These are phyloP conservation scores for Coemansia sp. DNA, from an alignment of 192 early-diverging fungal species.

Conservation along the genomic window DNA sequence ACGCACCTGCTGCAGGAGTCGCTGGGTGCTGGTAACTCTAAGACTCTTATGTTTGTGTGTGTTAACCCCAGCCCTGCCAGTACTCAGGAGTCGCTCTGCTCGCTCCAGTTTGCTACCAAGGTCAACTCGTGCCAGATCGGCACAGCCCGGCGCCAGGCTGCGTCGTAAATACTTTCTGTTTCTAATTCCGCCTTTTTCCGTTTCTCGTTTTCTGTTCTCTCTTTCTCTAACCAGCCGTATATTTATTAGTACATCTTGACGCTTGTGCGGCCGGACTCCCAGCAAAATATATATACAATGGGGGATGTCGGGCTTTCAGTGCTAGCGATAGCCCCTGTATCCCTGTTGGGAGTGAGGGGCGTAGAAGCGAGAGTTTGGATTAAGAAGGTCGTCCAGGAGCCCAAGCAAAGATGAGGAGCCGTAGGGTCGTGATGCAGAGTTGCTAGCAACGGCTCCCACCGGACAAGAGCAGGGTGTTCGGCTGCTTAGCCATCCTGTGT, in stretches of 20 bases:
- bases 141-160: constrained; percentile 64
- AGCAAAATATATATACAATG: background rate
- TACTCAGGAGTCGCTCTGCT: constrained; percentile 85
- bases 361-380: constrained; percentile 13
- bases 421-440: constrained; percentile 13
- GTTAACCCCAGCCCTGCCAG: constrained; percentile 80
- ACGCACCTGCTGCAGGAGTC: constrained; percentile 60
- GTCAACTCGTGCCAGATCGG: constrained; percentile 91
- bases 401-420: constrained; percentile 27
- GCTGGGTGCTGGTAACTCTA: constrained; percentile 83
- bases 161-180: constrained; percentile 2
- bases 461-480: constrained; percentile 31
- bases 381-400: constrained; percentile 30
- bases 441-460: constrained; percentile 13
- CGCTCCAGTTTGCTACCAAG: constrained; percentile 94
- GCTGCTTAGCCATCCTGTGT: constrained; percentile 27
- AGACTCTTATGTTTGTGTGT: constrained; percentile 99
- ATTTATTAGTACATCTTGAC: background rate
- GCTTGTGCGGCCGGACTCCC: background rate
- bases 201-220: background rate
- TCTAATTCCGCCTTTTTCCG: background rate
- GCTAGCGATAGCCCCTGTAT: background rate
- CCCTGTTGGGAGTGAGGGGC: background rate
- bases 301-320: background rate
- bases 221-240: background rate